Conservation (phyloP, 768 basidiomycete genomes). For the Inosperma sp. region DNA sequence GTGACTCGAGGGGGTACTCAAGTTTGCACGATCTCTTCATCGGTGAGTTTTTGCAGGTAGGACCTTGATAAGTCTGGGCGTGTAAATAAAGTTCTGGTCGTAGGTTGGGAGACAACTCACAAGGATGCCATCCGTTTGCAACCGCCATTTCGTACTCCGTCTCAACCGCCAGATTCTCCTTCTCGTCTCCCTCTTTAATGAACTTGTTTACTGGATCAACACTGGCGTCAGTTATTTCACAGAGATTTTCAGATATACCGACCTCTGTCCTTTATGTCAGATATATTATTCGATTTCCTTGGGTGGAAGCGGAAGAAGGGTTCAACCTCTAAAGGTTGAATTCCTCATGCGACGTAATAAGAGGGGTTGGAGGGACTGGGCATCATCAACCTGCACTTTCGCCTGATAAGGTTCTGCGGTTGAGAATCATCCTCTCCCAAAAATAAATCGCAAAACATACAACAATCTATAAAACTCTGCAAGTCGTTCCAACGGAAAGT, state of each 20-base stretch:
- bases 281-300: constrained; percentile 57
- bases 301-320: constrained; percentile 57
- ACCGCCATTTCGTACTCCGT: constrained; percentile 53
- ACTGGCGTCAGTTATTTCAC: not conserved
- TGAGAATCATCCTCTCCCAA: not conserved
- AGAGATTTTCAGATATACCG: constrained; percentile 12
- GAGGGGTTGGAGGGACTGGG: constrained; percentile 57
- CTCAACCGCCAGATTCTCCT: constrained; percentile 51
- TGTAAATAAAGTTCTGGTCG: not conserved
- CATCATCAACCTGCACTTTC: constrained; percentile 50
- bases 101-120: constrained; percentile 29
- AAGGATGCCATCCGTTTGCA: constrained; percentile 56
- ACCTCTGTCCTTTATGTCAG: constrained; percentile 66
- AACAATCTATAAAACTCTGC: constrained; percentile 54
- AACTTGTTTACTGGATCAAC: constrained; percentile 48
- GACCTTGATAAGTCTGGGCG: constrained; percentile 50
- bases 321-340: constrained; percentile 59
- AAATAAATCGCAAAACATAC: constrained; percentile 29
- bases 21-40: constrained; percentile 42
- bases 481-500: constrained; percentile 73
- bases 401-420: constrained; percentile 31
- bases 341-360: constrained; percentile 74
- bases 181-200: constrained; percentile 50
- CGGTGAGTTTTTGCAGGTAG: constrained; percentile 63
- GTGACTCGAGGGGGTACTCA: not conserved